Evolutionary conservation across 192 early-diverging fungal species (phyloP), one percentile per base, ranked within the genome.

Genomic region (Podila verticillata): DNA sequence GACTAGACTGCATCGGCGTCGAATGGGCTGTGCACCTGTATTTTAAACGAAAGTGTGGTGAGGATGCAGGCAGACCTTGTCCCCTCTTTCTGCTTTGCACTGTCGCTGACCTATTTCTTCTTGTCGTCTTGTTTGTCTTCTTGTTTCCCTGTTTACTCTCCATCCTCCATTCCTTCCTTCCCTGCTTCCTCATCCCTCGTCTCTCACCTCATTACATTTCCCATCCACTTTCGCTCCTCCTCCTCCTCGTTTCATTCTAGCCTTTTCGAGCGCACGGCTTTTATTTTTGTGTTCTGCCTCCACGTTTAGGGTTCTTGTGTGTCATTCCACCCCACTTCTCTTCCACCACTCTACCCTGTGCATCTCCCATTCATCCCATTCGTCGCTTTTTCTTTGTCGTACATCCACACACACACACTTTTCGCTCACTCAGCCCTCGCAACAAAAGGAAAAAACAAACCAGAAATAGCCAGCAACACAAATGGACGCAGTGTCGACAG

Each of bases 401-500:
- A n/a, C 39, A 44, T 17, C 15, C 39, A 44, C 36, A 39, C 39
- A 39, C 39, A 4, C 39, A 44, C 39, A 44, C 39, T 44, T 44
- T 44, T 15, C 39, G 17, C 13, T 15, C 39, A 44, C 36, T 39
- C 36, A 39, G 36, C 36, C 36, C 36, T 39, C 36, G 36, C 9
- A 39, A 39, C 36, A 39, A 39, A 39, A 39, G 36, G 12, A 39
- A 39, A n/a, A n/a, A n/a, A n/a, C n/a, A n/a, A n/a, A n/a, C n/a
- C 36, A 44, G 39, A 44, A 44, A 44, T 44, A 44, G 39, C 39
- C 2, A 15, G 17, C 17, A 15, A 44, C 17, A 44, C 13, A 35
- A 32, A 71, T 72, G 75, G 67, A 54, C 57, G 47, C 75, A 35
- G 49, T 29, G 19, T 31, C 54, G 34, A 67, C 57, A 10, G 77